phyloP scores from a whole-genome alignment of 139 green algal genomes.

The Nannochloris sp. region DNA sequence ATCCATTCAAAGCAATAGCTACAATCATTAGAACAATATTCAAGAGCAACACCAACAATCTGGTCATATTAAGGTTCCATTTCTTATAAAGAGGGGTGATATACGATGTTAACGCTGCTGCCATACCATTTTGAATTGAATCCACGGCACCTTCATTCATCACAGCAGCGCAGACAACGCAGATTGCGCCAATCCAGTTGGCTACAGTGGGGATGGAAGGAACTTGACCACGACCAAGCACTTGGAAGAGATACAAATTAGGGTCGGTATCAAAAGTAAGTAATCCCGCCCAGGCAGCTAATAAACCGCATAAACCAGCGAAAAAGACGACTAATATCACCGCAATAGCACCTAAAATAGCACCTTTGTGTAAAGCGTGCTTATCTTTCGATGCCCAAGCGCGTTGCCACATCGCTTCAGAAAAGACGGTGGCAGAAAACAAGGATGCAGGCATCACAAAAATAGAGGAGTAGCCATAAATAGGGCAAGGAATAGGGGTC shows the following conservation, averaged over 20 bases:
- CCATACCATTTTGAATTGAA: slow-evolving; percentile 48
- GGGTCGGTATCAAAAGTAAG: slow-evolving; percentile 15
- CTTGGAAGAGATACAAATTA: slow-evolving; percentile 56
- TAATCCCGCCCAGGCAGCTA: slow-evolving; percentile 53
- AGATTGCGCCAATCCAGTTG: slow-evolving; percentile 48
- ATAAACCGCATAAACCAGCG: slow-evolving; percentile 57
- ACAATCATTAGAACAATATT: slow-evolving; percentile 65
- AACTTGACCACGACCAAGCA: neutral
- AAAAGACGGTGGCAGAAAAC: slow-evolving; percentile 64
- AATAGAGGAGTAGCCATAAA: slow-evolving; percentile 53
- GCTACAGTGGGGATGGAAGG: slow-evolving; percentile 1
- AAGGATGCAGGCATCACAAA: slow-evolving; percentile 63
- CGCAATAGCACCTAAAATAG: slow-evolving; percentile 13
- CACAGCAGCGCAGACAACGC: slow-evolving; percentile 48
- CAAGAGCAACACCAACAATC: slow-evolving; percentile 52
- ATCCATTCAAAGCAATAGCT: slow-evolving; percentile 1
- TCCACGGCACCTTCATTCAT: slow-evolving; percentile 73
- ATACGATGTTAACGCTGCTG: slow-evolving; percentile 23
- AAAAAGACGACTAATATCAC: slow-evolving; percentile 45
- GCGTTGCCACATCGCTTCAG: slow-evolving; percentile 74
- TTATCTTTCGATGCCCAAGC: slow-evolving; percentile 43
- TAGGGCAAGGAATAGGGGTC: neutral
- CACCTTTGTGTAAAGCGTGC: slow-evolving; percentile 25
- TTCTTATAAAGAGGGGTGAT: slow-evolving; percentile 21
- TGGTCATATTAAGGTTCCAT: slow-evolving; percentile 36